phyloP scores from a whole-genome alignment of 2,329 filamentous ascomycete genomes.

The Trichoderma sp. region DNA sequence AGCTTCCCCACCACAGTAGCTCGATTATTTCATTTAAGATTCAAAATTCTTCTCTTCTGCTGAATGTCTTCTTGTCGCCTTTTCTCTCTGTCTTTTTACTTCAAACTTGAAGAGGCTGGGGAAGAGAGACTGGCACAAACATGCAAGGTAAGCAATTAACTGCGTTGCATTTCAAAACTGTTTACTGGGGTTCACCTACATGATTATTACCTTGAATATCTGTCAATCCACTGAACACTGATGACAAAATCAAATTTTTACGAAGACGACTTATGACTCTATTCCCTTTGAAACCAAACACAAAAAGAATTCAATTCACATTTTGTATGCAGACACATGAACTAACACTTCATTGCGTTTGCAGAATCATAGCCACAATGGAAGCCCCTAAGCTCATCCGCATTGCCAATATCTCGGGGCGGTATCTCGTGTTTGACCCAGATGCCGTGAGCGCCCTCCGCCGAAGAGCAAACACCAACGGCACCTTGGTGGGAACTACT shows the following conservation, averaged over 20 bases:
- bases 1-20: slow-evolving; percentile 22
- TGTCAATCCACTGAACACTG: slow-evolving; percentile 60
- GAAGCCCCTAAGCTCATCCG: slow-evolving; percentile 53
- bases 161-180: background rate
- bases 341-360: background rate
- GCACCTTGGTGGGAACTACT: slow-evolving; percentile 80
- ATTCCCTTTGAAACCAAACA: background rate
- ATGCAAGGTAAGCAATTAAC: slow-evolving; percentile 21
- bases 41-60: slow-evolving; percentile 20
- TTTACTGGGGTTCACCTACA: slow-evolving; percentile 24
- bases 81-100: slow-evolving; percentile 14
- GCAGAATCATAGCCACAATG: slow-evolving; percentile 27
- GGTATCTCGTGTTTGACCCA: slow-evolving; percentile 88
- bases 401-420: slow-evolving; percentile 75
- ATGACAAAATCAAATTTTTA: slow-evolving; percentile 44
- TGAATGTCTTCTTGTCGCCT: slow-evolving; percentile 17
- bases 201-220: slow-evolving; percentile 55
- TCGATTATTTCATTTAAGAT: slow-evolving; percentile 25
- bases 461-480: slow-evolving; percentile 77
- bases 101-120: background rate
- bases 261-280: slow-evolving; percentile 45
- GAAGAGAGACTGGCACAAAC: background rate
- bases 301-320: background rate
- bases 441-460: slow-evolving; percentile 76
- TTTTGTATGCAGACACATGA: background rate